Conservation (phyloP, 2,329 filamentous ascomycete genomes). For the Aspergillus fijiensis region DNA sequence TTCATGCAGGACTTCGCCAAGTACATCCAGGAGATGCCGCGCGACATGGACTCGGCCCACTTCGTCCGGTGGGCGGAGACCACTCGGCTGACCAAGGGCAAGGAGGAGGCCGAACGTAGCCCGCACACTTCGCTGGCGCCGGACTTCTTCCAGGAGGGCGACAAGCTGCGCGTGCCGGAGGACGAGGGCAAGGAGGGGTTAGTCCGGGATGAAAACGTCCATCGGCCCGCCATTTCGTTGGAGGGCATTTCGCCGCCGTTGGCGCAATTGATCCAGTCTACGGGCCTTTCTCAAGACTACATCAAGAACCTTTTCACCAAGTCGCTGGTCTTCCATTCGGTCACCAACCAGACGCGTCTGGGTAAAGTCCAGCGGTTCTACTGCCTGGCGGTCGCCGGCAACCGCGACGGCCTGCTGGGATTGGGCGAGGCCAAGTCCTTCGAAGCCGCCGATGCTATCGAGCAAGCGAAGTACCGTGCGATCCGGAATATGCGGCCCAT, state of each 20-base stretch:
- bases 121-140: conserved; percentile 53
- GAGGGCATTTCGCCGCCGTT: conserved; percentile 42
- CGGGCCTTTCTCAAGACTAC: conserved; percentile 52
- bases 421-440: conserved; percentile 87
- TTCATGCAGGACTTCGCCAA: conserved; percentile 58
- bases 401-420: conserved; percentile 80
- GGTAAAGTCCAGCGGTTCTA: conserved; percentile 84
- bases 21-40: conserved; percentile 49
- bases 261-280: conserved; percentile 56
- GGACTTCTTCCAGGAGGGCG: conserved; percentile 49
- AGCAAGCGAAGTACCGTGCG: conserved; percentile 75
- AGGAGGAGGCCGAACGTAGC: conserved; percentile 50
- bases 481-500: conserved; percentile 94
- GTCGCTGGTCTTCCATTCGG: conserved; percentile 69
- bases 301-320: conserved; percentile 63
- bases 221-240: conserved; percentile 28
- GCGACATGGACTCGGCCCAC: conserved; percentile 46
- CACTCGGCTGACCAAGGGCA: conserved; percentile 51
- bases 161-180: conserved; percentile 28
- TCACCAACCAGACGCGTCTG: conserved; percentile 92
- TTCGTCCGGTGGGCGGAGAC: conserved; percentile 47
- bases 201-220: conserved; percentile 14
- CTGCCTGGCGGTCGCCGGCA: conserved; percentile 78
- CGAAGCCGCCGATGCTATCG: conserved; percentile 65
- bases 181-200: conserved; percentile 12